phyloP scores from a whole-genome alignment of 495 filamentous ascomycete genomes.

The Penicillium canescens region DNA sequence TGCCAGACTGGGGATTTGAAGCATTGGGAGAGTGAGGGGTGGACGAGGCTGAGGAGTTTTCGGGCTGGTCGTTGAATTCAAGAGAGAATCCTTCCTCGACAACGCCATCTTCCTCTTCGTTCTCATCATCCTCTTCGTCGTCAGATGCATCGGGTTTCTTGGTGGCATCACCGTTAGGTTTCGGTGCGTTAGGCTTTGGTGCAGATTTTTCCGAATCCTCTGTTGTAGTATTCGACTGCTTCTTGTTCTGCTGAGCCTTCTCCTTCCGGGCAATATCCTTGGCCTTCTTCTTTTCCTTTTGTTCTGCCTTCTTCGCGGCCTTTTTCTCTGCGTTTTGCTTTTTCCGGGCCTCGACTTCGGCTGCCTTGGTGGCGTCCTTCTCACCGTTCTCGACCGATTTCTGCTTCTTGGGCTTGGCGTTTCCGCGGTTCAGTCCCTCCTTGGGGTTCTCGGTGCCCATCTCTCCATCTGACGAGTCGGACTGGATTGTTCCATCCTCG shows the following conservation, averaged over 20 bases:
- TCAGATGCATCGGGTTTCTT: conserved; percentile 21
- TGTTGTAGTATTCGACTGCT: conserved; percentile 19
- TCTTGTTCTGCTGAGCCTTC: conserved; percentile 41
- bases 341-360: conserved; percentile 40
- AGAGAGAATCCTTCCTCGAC: conserved; percentile 47
- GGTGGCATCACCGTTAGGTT: conserved; percentile 33
- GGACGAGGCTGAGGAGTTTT: conserved; percentile 52
- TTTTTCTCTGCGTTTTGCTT: conserved; percentile 50
- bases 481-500: conserved; percentile 47
- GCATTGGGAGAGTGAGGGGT: conserved; percentile 62
- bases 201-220: conserved; percentile 21
- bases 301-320: conserved; percentile 49
- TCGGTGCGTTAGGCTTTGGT: conserved; percentile 17
- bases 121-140: conserved; percentile 24
- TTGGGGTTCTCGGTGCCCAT: conserved; percentile 42
- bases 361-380: conserved; percentile 32
- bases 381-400: conserved; percentile 22
- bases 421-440: conserved; percentile 41
- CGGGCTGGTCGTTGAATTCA: conserved; percentile 39
- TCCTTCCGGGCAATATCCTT: conserved; percentile 47
- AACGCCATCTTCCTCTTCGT: conserved; percentile 38
- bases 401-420: conserved; percentile 33
- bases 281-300: conserved; percentile 50
- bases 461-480: conserved; percentile 45
- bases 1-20: conserved; percentile 58